Percentiles rank a stretch among this genome's conserved stretches.
Conservation (phyloP, 768 basidiomycete genomes). For the Macrolepiota dolichaula region DNA sequence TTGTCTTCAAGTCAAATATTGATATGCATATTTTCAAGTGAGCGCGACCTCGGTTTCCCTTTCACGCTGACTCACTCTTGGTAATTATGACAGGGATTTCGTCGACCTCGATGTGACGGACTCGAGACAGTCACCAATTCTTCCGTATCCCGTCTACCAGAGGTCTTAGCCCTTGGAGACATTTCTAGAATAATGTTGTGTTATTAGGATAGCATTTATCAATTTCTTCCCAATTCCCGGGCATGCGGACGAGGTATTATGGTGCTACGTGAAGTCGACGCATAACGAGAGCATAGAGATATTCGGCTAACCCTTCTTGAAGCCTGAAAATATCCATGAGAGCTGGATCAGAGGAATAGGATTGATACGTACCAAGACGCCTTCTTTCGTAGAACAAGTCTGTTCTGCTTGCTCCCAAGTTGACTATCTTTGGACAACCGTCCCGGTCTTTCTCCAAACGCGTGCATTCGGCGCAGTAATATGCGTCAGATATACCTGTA, state of each 20-base stretch:
- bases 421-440: conserved; percentile 98
- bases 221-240: not conserved
- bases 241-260: not conserved
- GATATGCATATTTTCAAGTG: conserved; percentile 76
- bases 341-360: not conserved
- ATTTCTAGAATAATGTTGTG: conserved; percentile 11
- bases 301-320: conserved; percentile 58
- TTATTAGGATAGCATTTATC: not conserved
- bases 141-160: conserved; percentile 60
- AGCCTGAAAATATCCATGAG: conserved; percentile 38
- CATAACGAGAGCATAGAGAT: not conserved
- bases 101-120: conserved; percentile 55
- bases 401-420: conserved; percentile 90
- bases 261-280: not conserved
- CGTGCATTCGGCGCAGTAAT: conserved; percentile 98
- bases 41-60: conserved; percentile 17
- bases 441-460: conserved; percentile 95
- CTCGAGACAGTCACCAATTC: conserved; percentile 48
- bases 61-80: not conserved
- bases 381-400: conserved; percentile 91
- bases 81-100: conserved; percentile 37
- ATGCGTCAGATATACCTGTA: conserved; percentile 95
- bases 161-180: conserved; percentile 7
- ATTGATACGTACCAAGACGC: conserved; percentile 57
- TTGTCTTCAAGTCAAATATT: conserved; percentile 86